phyloP scores from a whole-genome alignment of 1,284 basidiomycete genomes.

The Lignosus rhinocerotis region DNA sequence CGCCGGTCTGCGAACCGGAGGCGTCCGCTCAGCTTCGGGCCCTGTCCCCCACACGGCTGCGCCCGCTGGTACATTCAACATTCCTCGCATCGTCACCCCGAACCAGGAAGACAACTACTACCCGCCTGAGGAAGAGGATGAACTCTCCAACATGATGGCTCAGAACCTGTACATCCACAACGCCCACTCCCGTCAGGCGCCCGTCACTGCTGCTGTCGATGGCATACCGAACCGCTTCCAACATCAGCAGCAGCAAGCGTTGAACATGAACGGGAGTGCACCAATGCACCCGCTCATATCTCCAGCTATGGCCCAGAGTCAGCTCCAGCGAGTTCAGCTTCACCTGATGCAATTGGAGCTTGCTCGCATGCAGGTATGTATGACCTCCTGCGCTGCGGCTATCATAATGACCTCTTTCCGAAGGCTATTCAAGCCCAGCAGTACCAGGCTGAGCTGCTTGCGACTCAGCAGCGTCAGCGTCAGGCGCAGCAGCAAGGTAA shows the following conservation, averaged over 20 bases:
- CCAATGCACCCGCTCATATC: conserved; percentile 56
- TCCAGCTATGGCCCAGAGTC: conserved; percentile 40
- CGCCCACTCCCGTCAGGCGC: conserved; percentile 44
- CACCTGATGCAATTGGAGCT: conserved; percentile 83
- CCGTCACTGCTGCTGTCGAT: conserved; percentile 73
- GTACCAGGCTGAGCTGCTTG: conserved; percentile 55
- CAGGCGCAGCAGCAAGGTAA: conserved; percentile 39
- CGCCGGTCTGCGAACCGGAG: conserved; percentile 81
- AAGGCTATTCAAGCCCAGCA: conserved; percentile 60
- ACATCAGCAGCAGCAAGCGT: conserved; percentile 50
- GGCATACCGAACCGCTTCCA: conserved; percentile 62
- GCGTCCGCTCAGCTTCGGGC: conserved; percentile 70
- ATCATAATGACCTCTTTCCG: background rate
- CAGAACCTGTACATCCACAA: conserved; percentile 42
- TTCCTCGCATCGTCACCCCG: conserved; percentile 49
- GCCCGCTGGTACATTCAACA: conserved; percentile 59
- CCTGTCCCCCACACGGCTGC: conserved; percentile 69
- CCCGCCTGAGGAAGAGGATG: conserved; percentile 58
- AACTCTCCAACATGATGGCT: conserved; percentile 54
- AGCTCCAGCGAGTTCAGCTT: conserved; percentile 67
- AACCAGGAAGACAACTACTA: conserved; percentile 43
- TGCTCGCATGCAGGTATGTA: conserved; percentile 68
- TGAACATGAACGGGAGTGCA: conserved; percentile 41
- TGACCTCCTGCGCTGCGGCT: background rate
- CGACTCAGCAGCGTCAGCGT: conserved; percentile 30